Percentiles rank a stretch among this genome's conserved stretches.
phyloP scores from a whole-genome alignment of 2,329 filamentous ascomycete genomes.

The Cordyceps cicadae region DNA sequence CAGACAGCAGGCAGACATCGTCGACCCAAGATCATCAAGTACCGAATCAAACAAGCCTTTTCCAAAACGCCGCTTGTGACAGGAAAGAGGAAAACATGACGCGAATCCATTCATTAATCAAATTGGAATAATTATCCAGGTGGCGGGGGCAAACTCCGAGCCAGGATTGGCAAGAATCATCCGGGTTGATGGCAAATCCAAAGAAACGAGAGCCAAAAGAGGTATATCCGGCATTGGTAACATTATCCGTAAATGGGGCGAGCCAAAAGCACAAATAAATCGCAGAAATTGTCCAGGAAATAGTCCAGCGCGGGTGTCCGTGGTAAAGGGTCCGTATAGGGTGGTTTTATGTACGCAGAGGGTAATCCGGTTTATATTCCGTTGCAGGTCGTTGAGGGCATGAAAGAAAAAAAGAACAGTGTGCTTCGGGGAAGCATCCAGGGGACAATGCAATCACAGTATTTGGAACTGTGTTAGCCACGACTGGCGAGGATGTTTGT shows the following conservation, averaged over 20 bases:
- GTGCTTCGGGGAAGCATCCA: conserved; percentile 20
- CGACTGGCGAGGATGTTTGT: neutral
- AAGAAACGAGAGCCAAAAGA: conserved; percentile 1
- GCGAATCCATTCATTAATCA: conserved; percentile 7
- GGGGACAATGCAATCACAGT: conserved; percentile 21
- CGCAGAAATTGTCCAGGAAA: conserved; percentile 13
- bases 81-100: neutral
- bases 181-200: conserved; percentile 5
- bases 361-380: conserved; percentile 8
- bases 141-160: neutral
- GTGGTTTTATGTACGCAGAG: conserved; percentile 1
- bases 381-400: conserved; percentile 2
- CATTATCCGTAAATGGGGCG: conserved; percentile 20
- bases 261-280: conserved; percentile 13
- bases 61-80: conserved; percentile 6
- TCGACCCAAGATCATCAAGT: conserved; percentile 1
- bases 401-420: neutral
- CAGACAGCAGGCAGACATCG: conserved; percentile 1
- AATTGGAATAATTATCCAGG: neutral
- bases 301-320: conserved; percentile 8
- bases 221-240: conserved; percentile 11
- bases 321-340: neutral
- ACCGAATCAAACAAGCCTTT: conserved; percentile 4
- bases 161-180: conserved; percentile 5
- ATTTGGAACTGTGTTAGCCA: conserved; percentile 1